A percentile compares a stretch with the other conserved stretches of the same genome.
These are phyloP conservation scores for Lichtheimia corymbifera DNA, from an alignment of 371 early-diverging fungal species.

Conservation along the genomic window DNA sequence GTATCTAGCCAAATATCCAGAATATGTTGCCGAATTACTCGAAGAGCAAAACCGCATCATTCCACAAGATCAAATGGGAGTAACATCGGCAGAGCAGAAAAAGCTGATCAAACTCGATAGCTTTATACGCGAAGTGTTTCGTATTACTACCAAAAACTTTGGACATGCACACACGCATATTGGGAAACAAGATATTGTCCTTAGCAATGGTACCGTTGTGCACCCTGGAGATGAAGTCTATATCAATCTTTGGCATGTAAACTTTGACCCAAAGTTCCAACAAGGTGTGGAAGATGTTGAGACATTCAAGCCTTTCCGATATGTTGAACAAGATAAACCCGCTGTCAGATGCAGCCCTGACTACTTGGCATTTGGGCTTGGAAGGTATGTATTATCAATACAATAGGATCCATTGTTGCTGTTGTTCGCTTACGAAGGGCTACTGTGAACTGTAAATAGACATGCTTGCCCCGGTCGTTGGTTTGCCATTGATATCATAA, in stretches of 20 bases:
- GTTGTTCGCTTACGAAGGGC: too few species aligned
- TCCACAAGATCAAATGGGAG: conserved; percentile 14
- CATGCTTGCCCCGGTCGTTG: conserved; percentile 33
- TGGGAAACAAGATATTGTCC: conserved; percentile 22
- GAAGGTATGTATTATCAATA: conserved; percentile 30
- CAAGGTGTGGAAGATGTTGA: conserved; percentile 26
- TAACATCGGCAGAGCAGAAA: conserved; percentile 30
- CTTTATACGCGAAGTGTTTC: conserved; percentile 45
- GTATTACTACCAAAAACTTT: conserved; percentile 25
- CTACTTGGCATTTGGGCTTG: conserved; percentile 53
- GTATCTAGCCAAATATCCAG: neutral
- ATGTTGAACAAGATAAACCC: conserved; percentile 35
- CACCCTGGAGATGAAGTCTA: conserved; percentile 39
- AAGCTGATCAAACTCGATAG: conserved; percentile 51
- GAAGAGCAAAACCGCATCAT: conserved; percentile 43
- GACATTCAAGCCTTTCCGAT: conserved; percentile 48
- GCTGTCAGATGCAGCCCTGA: conserved; percentile 40
- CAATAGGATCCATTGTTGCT: too few species aligned
- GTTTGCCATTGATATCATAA: conserved; percentile 28
- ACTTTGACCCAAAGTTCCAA: conserved; percentile 10
- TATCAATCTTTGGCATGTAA: conserved; percentile 26
- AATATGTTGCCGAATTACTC: conserved; percentile 24
- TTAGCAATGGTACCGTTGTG: conserved; percentile 45
- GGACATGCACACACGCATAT: conserved; percentile 29
- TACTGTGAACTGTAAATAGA: neutral